Evolutionary conservation across 1,284 basidiomycete species (phyloP).

Genomic region (Moesziomyces globuligerus): DNA sequence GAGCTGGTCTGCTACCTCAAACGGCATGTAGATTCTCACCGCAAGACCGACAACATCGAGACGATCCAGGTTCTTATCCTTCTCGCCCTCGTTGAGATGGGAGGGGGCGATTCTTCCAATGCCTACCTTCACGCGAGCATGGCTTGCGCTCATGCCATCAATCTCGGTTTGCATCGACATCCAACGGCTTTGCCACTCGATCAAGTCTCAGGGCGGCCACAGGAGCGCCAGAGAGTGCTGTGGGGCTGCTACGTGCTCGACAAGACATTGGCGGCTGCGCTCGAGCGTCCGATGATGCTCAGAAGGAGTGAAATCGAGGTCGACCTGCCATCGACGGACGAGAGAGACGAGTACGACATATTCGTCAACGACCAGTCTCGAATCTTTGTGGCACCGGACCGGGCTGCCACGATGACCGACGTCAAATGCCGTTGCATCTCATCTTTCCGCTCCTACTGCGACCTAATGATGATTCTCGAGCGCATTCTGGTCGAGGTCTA

Average conservation of each 20-base stretch:
- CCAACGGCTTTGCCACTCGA: not conserved
- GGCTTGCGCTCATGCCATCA: slow-evolving; percentile 3
- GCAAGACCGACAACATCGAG: slow-evolving; percentile 1
- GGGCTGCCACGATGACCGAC: slow-evolving; percentile 5
- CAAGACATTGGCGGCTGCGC: slow-evolving; percentile 19
- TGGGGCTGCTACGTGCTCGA: slow-evolving; percentile 34
- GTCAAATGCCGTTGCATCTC: slow-evolving; percentile 20
- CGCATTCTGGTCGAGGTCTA: slow-evolving; percentile 15
- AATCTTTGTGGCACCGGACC: slow-evolving; percentile 1
- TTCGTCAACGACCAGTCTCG: slow-evolving; percentile 9
- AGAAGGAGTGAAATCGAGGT: slow-evolving; percentile 12
- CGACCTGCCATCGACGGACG: slow-evolving; percentile 8
- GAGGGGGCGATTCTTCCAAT: slow-evolving; percentile 4
- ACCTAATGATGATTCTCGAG: slow-evolving; percentile 23
- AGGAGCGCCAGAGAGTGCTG: slow-evolving; percentile 15
- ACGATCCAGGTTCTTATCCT: slow-evolving; percentile 8
- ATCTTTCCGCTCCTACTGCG: slow-evolving; percentile 7
- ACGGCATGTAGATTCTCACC: not conserved
- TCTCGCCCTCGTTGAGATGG: slow-evolving; percentile 8
- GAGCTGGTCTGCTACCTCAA: slow-evolving; percentile 8
- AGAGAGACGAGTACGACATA: slow-evolving; percentile 26
- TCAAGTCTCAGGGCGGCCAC: not conserved
- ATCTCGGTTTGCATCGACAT: slow-evolving; percentile 11
- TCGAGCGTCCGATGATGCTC: slow-evolving; percentile 18
- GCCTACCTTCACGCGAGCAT: slow-evolving; percentile 6